Evolutionary conservation across 2,329 filamentous ascomycete species (phyloP).

Genomic region (Corynespora cassiicola): DNA sequence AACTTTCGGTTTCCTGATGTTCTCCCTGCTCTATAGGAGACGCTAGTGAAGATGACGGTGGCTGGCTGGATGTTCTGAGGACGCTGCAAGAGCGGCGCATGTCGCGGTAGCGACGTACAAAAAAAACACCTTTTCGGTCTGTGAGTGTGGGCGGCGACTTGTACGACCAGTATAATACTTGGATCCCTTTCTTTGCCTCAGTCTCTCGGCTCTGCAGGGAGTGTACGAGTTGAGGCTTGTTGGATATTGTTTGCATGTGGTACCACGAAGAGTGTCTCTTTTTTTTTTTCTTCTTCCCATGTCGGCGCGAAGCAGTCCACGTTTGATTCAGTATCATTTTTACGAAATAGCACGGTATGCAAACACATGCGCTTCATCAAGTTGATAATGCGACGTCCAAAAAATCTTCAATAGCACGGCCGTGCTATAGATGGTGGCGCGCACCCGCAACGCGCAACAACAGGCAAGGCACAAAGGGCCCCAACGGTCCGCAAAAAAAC

Average conservation of each 20-base stretch:
- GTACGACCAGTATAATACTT: conserved; percentile 22
- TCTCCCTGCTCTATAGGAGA: conserved; percentile 28
- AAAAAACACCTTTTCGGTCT: conserved; percentile 9
- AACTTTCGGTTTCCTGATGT: conserved; percentile 36
- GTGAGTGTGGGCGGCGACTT: conserved; percentile 18
- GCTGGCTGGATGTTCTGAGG: conserved; percentile 37
- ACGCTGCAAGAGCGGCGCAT: conserved; percentile 30
- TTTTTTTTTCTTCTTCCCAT: conserved; percentile 2
- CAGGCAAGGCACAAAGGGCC: too few species aligned
- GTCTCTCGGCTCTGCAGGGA: not conserved
- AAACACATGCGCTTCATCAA: conserved; percentile 1
- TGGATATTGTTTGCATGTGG: conserved; percentile 14
- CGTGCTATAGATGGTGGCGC: too few species aligned
- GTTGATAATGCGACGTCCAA: too few species aligned
- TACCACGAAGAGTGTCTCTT: conserved; percentile 10
- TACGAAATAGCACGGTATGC: conserved; percentile 8
- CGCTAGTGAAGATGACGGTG: conserved; percentile 35
- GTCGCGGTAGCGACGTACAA: conserved; percentile 18
- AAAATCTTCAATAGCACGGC: too few species aligned
- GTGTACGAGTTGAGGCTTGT: conserved; percentile 7
- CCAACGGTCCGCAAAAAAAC: too few species aligned
- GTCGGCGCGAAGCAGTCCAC: conserved; percentile 8
- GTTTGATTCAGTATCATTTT: conserved; percentile 10
- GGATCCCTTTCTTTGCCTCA: conserved; percentile 5
- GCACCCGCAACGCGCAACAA: too few species aligned